Evolutionary conservation across 2,329 filamentous ascomycete species (phyloP).

Genomic region (Fusarium domesticum): DNA sequence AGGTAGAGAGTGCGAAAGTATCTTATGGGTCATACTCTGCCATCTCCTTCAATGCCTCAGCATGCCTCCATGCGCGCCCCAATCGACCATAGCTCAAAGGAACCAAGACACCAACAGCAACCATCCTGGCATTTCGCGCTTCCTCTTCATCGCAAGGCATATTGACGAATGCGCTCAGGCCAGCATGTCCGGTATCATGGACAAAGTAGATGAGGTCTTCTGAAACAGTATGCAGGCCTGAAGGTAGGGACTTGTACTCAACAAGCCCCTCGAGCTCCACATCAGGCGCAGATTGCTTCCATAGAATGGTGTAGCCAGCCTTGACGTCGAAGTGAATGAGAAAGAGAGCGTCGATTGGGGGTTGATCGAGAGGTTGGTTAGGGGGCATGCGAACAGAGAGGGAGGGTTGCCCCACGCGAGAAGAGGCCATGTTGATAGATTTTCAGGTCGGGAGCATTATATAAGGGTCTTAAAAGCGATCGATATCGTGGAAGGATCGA

Average conservation of each 20-base stretch:
- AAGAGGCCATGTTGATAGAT: slow-evolving; percentile 39
- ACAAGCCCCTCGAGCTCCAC: slow-evolving; percentile 80
- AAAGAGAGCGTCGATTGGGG: slow-evolving; percentile 70
- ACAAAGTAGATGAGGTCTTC: slow-evolving; percentile 94
- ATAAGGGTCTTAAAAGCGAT: slow-evolving; percentile 6
- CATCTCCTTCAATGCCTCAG: slow-evolving; percentile 69
- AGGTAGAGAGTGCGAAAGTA: slow-evolving; percentile 1
- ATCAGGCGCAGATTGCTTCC: slow-evolving; percentile 71
- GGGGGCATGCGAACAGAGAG: slow-evolving; percentile 38
- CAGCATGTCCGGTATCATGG: slow-evolving; percentile 74
- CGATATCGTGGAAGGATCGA: slow-evolving; percentile 4
- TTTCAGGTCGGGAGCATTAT: slow-evolving; percentile 31
- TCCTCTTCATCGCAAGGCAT: slow-evolving; percentile 71
- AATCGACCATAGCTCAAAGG: slow-evolving; percentile 80
- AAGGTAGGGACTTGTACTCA: slow-evolving; percentile 95
- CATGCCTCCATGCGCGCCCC: slow-evolving; percentile 87
- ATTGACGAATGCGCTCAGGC: slow-evolving; percentile 89
- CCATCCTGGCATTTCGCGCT: slow-evolving; percentile 85
- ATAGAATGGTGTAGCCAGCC: slow-evolving; percentile 84
- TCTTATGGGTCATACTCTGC: slow-evolving; percentile 54
- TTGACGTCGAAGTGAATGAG: slow-evolving; percentile 91
- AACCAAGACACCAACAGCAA: slow-evolving; percentile 86
- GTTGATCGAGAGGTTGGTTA: slow-evolving; percentile 31
- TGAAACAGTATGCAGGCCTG: slow-evolving; percentile 82
- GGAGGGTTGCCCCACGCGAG: slow-evolving; percentile 39